Conservation (phyloP, 768 basidiomycete genomes). For the Cubamyces lactineus region DNA sequence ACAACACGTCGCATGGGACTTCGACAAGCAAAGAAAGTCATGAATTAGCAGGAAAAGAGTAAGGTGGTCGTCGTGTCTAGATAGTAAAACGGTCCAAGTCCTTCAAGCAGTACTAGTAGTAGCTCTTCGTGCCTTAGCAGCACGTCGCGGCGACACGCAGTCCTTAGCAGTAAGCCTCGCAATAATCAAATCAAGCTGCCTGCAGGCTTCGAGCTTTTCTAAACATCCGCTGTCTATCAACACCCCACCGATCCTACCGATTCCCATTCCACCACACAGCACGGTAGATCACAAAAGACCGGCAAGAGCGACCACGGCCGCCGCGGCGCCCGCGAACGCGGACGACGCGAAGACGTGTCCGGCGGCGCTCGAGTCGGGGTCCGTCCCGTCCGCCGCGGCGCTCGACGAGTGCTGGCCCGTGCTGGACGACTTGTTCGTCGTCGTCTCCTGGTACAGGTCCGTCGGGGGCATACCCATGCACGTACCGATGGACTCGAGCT, state of each 20-base stretch:
- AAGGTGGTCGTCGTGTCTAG: neutral
- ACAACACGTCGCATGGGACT: too few species aligned
- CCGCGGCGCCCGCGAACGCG: conserved; percentile 14
- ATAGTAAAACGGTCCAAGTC: neutral
- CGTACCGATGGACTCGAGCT: conserved; percentile 76
- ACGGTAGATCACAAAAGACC: conserved; percentile 5
- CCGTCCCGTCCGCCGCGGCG: conserved; percentile 4
- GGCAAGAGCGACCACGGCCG: conserved; percentile 14
- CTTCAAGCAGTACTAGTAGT: too few species aligned
- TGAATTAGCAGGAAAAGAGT: conserved; percentile 4
- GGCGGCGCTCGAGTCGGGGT: conserved; percentile 2
- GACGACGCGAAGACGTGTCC: conserved; percentile 1
- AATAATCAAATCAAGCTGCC: too few species aligned
- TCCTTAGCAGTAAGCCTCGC: too few species aligned
- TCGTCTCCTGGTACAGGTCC: conserved; percentile 86
- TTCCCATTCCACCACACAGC: too few species aligned
- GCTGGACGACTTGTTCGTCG: conserved; percentile 40
- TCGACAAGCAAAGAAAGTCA: conserved; percentile 2
- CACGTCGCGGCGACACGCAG: too few species aligned
- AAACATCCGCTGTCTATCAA: too few species aligned
- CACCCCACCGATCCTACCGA: too few species aligned
- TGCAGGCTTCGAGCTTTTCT: too few species aligned
- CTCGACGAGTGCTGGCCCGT: conserved; percentile 9
- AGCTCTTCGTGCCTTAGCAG: too few species aligned
- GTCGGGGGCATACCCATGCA: conserved; percentile 67